Evolutionary conservation across 768 basidiomycete species (phyloP).

Genomic region (Calocybe cyanea): DNA sequence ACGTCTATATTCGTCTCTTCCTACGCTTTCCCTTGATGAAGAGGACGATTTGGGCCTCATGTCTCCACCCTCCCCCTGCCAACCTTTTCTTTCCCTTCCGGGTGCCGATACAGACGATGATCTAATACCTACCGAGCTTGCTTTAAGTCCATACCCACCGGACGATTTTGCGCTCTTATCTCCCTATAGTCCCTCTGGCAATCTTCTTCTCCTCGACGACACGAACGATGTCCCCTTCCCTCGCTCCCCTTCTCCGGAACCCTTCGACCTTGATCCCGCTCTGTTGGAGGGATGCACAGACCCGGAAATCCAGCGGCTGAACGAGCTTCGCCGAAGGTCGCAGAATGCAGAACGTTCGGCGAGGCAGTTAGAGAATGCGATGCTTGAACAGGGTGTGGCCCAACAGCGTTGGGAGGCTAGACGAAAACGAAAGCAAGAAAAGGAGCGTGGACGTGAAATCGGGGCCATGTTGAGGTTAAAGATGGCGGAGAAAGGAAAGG

Average conservation of each 20-base stretch:
- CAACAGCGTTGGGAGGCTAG: conserved; percentile 37
- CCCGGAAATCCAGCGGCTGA: conserved; percentile 36
- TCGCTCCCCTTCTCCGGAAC: conserved; percentile 42
- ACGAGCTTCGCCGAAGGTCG: conserved; percentile 33
- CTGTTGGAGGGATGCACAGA: conserved; percentile 27
- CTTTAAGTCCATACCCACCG: not conserved
- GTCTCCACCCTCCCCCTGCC: conserved; percentile 20
- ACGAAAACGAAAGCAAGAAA: conserved; percentile 43
- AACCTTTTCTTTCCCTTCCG: conserved; percentile 26
- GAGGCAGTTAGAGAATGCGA: conserved; percentile 14
- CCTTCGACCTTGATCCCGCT: conserved; percentile 31
- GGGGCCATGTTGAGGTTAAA: conserved; percentile 55
- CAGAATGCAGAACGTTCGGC: conserved; percentile 19
- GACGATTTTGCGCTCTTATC: not conserved
- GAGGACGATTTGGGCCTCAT: conserved; percentile 9
- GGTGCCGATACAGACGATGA: conserved; percentile 32
- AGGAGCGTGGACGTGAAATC: conserved; percentile 54
- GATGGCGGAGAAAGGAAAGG: conserved; percentile 23
- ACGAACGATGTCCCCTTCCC: conserved; percentile 27
- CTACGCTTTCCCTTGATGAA: conserved; percentile 27
- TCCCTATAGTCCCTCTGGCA: conserved; percentile 12
- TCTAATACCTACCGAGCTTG: conserved; percentile 15
- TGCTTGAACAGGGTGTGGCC: conserved; percentile 32
- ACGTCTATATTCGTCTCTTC: conserved; percentile 15
- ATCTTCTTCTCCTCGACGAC: conserved; percentile 33